These are phyloP conservation scores for Monoraphidium neglectum DNA, from an alignment of 139 green algal genomes.

Conservation along the genomic window DNA sequence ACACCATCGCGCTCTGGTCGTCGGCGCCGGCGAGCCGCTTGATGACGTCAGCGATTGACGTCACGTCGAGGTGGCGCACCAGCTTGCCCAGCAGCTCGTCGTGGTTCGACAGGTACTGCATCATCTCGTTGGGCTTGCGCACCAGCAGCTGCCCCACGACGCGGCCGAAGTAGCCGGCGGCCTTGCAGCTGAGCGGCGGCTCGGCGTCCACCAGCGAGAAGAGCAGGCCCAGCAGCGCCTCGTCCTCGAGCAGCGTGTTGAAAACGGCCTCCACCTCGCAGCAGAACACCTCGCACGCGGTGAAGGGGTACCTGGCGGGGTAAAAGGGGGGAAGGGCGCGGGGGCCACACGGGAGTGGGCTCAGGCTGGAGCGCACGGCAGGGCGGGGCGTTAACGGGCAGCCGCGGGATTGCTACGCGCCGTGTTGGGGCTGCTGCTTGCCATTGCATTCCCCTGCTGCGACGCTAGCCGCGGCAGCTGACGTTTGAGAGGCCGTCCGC, in stretches of 20 bases:
- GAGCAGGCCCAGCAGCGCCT: conserved; percentile 76
- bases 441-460: too few species aligned
- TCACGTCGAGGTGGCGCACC: conserved; percentile 78
- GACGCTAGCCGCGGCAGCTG: too few species aligned
- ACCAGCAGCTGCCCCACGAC: conserved; percentile 84
- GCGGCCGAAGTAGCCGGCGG: conserved; percentile 93
- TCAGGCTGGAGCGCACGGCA: too few species aligned
- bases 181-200: conserved; percentile 70
- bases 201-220: conserved; percentile 78
- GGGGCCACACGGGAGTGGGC: too few species aligned
- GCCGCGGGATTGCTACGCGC: too few species aligned
- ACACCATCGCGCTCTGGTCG: conserved; percentile 73
- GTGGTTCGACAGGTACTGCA: conserved; percentile 65
- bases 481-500: too few species aligned
- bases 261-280: conserved; percentile 97
- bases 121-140: conserved; percentile 69
- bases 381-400: too few species aligned
- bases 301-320: conserved; percentile 85
- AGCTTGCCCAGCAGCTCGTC: conserved; percentile 41
- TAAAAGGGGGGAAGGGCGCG: background rate
- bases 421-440: too few species aligned
- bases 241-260: conserved; percentile 83
- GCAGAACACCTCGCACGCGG: conserved; percentile 95
- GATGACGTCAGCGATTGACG: conserved; percentile 82
- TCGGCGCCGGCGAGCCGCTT: conserved; percentile 85